Base-by-base conservation (phyloP, 2,329 filamentous ascomycete species). In the Stagonosporopsis rhizophila region DNA sequence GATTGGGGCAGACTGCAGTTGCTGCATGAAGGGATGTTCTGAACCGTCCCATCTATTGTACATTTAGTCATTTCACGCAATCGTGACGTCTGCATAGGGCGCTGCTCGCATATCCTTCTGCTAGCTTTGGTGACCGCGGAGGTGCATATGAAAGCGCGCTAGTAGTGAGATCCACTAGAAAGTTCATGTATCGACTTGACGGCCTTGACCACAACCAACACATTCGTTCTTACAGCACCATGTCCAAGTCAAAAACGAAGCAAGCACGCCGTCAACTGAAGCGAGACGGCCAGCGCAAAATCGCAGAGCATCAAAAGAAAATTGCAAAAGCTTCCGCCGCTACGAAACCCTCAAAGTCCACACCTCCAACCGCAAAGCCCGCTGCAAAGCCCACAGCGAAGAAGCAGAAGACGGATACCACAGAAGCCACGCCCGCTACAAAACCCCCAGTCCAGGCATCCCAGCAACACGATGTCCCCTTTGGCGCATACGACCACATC, bases 401-500 rank as follows among this genome's bases (percentile, higher is more conserved):
- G 61, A 63, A 57, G 27, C 58, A 59, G 25, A 57, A 59, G 30
- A 50, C 46, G 11, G 35, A 49, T 15, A 7, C 23, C 2, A 17
- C 38, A 12, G 39, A 51, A 19, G 19, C 54, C 20, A 39, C 41
- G 12, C n/a, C 55, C 76, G 28, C 47, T 4, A n/a, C 59, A 6
- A 60, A 60, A 42, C 30, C 56, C 6, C 58, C 30, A 25, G 38
- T 57, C 2, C 71, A 71, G 58, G 66, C 69, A 49, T 66, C 70
- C 61, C 68, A 71, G 25, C 75, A 76, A 61, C 86, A 82, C 22
- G 84, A 79, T 4, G 87, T 93, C 20, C 90, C 90, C 15, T 93
- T 94, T 75, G 75, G 81, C 22, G 78, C 83, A 35, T 77, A 83
- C 65, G 86, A 92, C 63, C 79, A 83, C 66, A 91, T 94, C 60